These are phyloP conservation scores for Amylostereum areolatum DNA, from an alignment of 1,284 basidiomycete species.

Conservation along the genomic window DNA sequence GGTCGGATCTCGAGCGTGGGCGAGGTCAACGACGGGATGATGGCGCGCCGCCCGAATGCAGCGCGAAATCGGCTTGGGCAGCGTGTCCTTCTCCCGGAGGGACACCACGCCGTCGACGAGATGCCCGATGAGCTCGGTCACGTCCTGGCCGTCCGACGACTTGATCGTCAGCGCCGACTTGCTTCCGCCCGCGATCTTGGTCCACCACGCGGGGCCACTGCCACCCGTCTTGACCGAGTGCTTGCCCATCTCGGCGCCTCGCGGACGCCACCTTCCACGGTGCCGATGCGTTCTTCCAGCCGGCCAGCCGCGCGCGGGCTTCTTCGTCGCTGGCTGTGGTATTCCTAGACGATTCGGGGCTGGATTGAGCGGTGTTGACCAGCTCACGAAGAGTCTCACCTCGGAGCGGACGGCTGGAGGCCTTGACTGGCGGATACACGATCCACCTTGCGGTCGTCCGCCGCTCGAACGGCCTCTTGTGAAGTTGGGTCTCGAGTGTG, in stretches of 20 bases:
- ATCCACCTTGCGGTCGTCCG: conserved; percentile 49
- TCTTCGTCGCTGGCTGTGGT: conserved; percentile 42
- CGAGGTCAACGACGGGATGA: conserved; percentile 81
- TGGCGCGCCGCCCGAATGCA: conserved; percentile 77
- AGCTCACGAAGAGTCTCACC: conserved; percentile 46
- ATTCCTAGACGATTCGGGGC: conserved; percentile 19
- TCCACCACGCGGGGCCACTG: conserved; percentile 49
- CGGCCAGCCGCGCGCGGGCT: conserved; percentile 44
- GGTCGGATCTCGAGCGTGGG: conserved; percentile 67
- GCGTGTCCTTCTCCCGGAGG: conserved; percentile 66
- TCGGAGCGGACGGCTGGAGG: conserved; percentile 48
- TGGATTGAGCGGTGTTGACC: conserved; percentile 31
- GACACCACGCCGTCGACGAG: conserved; percentile 72
- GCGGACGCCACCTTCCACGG: conserved; percentile 64
- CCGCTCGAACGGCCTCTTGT: conserved; percentile 46
- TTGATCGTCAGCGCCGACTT: conserved; percentile 57
- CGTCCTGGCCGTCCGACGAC: conserved; percentile 69
- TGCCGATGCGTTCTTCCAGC: conserved; percentile 57
- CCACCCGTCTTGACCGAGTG: conserved; percentile 32
- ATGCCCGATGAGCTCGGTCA: conserved; percentile 62
- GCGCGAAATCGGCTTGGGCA: conserved; percentile 83
- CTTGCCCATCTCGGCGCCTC: conserved; percentile 62
- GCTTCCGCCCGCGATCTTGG: conserved; percentile 39
- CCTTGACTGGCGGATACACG: conserved; percentile 38
- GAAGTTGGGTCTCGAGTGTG: conserved; percentile 50